Conservation (phyloP, 1,139 yeast species). For the Pichia sp. region DNA sequence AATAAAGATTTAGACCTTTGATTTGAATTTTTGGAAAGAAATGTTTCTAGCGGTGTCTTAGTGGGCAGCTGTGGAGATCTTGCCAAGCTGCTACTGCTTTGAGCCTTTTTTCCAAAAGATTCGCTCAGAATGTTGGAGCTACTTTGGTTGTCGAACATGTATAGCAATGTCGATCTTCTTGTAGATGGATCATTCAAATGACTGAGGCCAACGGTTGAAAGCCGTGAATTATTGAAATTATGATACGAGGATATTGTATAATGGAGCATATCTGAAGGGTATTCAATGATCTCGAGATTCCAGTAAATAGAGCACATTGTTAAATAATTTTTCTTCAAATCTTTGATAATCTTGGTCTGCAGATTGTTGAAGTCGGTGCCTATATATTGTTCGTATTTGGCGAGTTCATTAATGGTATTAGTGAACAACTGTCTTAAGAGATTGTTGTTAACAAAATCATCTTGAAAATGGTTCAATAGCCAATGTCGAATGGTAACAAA, state of each 20-base stretch:
- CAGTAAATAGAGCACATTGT: constrained; percentile 36
- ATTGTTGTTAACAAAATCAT: constrained; percentile 54
- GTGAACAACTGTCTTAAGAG: constrained; percentile 47
- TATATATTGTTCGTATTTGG: constrained; percentile 19
- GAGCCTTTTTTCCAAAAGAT: constrained; percentile 15
- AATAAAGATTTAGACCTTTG: not conserved
- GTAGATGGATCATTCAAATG: constrained; percentile 48
- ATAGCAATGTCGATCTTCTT: constrained; percentile 53
- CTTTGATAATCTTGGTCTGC: constrained; percentile 41
- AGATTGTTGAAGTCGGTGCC: constrained; percentile 30
- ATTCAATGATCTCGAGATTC: constrained; percentile 40
- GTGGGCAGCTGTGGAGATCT: not conserved
- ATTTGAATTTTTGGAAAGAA: not conserved
- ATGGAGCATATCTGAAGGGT: constrained; percentile 14
- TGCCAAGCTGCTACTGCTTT: constrained; percentile 10
- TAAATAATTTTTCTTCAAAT: constrained; percentile 41
- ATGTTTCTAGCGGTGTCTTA: not conserved
- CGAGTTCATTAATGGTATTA: constrained; percentile 45
- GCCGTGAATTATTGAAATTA: constrained; percentile 26
- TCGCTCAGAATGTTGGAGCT: constrained; percentile 26
- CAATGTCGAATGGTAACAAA: constrained; percentile 88
- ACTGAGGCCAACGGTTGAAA: constrained; percentile 30
- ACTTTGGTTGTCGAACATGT: constrained; percentile 44
- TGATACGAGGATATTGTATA: constrained; percentile 28
- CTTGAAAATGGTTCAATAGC: constrained; percentile 71